Base-by-base conservation (phyloP, 129 eudicot species). In the Artemisia annua region DNA sequence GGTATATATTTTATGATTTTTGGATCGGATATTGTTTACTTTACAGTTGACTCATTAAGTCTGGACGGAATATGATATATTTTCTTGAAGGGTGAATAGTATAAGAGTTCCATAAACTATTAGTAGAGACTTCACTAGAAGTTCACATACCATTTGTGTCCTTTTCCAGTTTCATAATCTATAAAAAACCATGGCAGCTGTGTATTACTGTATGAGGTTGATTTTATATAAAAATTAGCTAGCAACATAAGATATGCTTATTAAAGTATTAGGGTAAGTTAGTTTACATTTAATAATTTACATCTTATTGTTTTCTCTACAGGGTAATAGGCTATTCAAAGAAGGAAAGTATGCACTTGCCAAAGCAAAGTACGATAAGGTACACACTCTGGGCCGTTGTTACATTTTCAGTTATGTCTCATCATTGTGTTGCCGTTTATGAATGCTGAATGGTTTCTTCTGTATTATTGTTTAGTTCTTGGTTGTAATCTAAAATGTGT, bases 291-390 rank as follows among this genome's bases (percentile, higher is more conserved):
- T 32, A 32, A 32, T 32, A 32, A 32, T 32, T 32, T 39, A 35
- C 54, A 19, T 18, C 24, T 26, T 54, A 5, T 61, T 81, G 63
- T 74, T 79, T 71, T 50, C 54, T 73, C 69, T 73, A 54, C 93
- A 95, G 99, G 99, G 99, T 75, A 95, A 95, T 83, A 91, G 97
- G 87, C 91, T 95, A 75, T 95, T 95, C 82, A 91, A 95, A 82
- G 99, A 95, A 82, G 99, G 87, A 51, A 95, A 95, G 78, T 95
- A 43, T 77, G 94, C 87, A 69, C 93, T 95, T 79, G 99, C 97
- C 0, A 95, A 91, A 83, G 96, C 99, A 39, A 95, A 95, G 82
- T 95, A 95, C 54, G 99, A 95, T 79, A 92, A 95, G 95, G 99
- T 81, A 87, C 48, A 79, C 57, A 51, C 17, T 71, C 66, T 46